phyloP scores from a whole-genome alignment of 1,284 basidiomycete genomes.

The Mrakiaceae sp. region DNA sequence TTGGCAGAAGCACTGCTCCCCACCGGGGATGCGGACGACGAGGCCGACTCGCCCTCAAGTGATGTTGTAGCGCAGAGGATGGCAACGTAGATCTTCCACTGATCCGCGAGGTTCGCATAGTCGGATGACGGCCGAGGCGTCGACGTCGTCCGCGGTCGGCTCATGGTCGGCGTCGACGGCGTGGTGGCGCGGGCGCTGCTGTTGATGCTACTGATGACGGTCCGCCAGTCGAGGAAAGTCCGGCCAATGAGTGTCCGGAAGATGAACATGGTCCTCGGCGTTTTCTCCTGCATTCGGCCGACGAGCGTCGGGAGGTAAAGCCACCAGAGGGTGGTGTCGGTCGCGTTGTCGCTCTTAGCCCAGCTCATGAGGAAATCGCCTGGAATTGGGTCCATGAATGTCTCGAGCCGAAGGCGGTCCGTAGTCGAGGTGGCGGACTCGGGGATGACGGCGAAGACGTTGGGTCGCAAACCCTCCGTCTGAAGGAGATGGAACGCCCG shows the following conservation, averaged over 20 bases:
- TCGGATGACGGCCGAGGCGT: conserved; percentile 38
- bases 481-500: conserved; percentile 33
- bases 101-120: conserved; percentile 54
- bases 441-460: conserved; percentile 27
- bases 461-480: conserved; percentile 23
- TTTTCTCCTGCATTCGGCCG: conserved; percentile 28
- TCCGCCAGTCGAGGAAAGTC: conserved; percentile 35
- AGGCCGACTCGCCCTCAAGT: conserved; percentile 40
- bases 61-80: conserved; percentile 59
- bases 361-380: conserved; percentile 24
- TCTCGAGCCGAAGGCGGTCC: conserved; percentile 28
- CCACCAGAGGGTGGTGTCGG: conserved; percentile 36
- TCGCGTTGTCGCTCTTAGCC: conserved; percentile 35
- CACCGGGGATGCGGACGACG: conserved; percentile 38
- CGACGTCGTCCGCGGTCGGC: background rate
- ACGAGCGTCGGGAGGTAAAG: conserved; percentile 34
- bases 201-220: conserved; percentile 32
- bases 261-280: conserved; percentile 32
- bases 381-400: conserved; percentile 20
- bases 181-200: conserved; percentile 11
- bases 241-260: conserved; percentile 32
- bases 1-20: background rate
- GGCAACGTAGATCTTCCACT: conserved; percentile 81
- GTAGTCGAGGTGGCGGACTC: conserved; percentile 27
- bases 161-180: conserved; percentile 16